These are phyloP conservation scores for Metschnikowia cerradonensis DNA, from an alignment of 805 yeast species.

Conservation along the genomic window DNA sequence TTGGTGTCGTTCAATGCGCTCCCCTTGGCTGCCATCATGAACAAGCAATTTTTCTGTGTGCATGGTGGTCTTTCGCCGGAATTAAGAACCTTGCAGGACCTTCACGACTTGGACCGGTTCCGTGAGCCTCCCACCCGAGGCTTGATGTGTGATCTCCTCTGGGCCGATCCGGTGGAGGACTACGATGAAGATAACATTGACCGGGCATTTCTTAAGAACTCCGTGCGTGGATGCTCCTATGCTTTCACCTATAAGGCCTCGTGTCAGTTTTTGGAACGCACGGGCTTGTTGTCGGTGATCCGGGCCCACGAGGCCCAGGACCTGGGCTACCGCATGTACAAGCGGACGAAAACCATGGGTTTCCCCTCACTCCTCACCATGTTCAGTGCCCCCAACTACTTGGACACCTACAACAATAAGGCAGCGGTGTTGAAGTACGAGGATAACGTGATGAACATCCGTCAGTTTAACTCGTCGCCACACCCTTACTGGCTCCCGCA, in stretches of 20 bases:
- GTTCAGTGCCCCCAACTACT: constrained; percentile 93
- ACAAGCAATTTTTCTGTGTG: constrained; percentile 89
- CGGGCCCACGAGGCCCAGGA: constrained; percentile 98
- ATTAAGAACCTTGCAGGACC: constrained; percentile 62
- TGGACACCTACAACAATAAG: constrained; percentile 88
- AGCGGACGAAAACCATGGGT: constrained; percentile 74
- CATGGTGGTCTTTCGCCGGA: constrained; percentile 96
- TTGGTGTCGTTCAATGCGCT: constrained; percentile 77
- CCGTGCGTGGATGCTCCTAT: constrained; percentile 88
- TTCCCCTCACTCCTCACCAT: constrained; percentile 88
- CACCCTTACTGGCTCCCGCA: constrained; percentile 98
- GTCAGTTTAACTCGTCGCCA: constrained; percentile 88
- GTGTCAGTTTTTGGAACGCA: constrained; percentile 71
- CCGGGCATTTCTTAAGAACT: constrained; percentile 56
- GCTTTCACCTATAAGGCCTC: constrained; percentile 82
- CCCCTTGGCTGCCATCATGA: constrained; percentile 92
- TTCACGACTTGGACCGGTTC: constrained; percentile 70
- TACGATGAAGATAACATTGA: constrained; percentile 58
- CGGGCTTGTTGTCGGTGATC: constrained; percentile 76
- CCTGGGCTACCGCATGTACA: constrained; percentile 94
- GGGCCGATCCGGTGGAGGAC: constrained; percentile 95
- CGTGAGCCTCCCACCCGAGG: constrained; percentile 93
- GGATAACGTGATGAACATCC: constrained; percentile 86
- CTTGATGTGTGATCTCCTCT: constrained; percentile 86
- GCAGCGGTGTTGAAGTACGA: constrained; percentile 94